phyloP scores from a whole-genome alignment of 495 filamentous ascomycete genomes.

The Penicillium odoratum region DNA sequence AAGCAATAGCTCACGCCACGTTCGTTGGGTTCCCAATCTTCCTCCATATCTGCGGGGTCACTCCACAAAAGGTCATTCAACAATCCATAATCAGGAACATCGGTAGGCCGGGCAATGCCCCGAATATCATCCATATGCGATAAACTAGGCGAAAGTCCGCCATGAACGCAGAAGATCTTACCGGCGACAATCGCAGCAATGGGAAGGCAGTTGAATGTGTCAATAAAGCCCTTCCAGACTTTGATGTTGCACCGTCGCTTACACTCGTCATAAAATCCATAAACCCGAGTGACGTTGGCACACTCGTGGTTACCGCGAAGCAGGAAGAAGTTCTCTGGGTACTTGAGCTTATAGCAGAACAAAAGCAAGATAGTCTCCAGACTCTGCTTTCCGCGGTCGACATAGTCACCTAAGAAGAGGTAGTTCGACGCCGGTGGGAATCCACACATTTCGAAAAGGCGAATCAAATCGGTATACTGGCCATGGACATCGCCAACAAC shows the following conservation, averaged over 20 bases:
- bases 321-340: slow-evolving; percentile 98
- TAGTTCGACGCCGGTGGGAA: slow-evolving; percentile 94
- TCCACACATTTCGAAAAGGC: slow-evolving; percentile 99
- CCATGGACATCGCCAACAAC: slow-evolving; percentile 98
- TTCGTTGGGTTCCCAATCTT: slow-evolving; percentile 97
- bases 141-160: slow-evolving; percentile 88
- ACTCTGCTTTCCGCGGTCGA: slow-evolving; percentile 96
- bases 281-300: slow-evolving; percentile 96
- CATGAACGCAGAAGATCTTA: slow-evolving; percentile 99
- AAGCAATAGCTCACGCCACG: slow-evolving; percentile 98
- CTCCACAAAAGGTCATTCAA: slow-evolving; percentile 98
- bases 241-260: slow-evolving; percentile 97
- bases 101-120: slow-evolving; percentile 90
- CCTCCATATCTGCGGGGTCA: slow-evolving; percentile 96
- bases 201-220: slow-evolving; percentile 95
- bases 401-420: slow-evolving; percentile 96
- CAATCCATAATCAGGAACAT: slow-evolving; percentile 96
- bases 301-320: slow-evolving; percentile 97
- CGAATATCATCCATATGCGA: slow-evolving; percentile 98
- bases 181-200: slow-evolving; percentile 95
- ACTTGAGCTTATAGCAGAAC: slow-evolving; percentile 98
- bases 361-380: slow-evolving; percentile 95
- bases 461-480: slow-evolving; percentile 95
- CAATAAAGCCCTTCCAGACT: slow-evolving; percentile 98
- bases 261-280: slow-evolving; percentile 99